Evolutionary conservation across 805 yeast genomes (phyloP).

Genomic region (Diddensiella santjacobensis): DNA sequence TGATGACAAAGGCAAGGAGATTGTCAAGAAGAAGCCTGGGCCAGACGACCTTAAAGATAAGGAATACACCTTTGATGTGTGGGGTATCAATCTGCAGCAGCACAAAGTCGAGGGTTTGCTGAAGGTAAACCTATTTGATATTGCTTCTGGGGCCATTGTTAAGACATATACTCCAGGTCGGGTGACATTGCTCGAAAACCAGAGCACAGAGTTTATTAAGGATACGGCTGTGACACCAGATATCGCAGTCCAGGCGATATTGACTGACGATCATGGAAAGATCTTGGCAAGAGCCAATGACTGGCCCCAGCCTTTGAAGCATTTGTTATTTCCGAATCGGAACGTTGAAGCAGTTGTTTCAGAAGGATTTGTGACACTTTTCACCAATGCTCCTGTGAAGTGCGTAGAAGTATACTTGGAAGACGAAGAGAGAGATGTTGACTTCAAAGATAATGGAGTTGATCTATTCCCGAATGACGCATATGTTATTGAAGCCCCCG

Average conservation of each 20-base stretch:
- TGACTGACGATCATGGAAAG: background rate
- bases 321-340: background rate
- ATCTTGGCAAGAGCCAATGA: background rate
- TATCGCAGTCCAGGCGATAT: background rate
- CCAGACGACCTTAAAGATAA: background rate
- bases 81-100: slow-evolving; percentile 6
- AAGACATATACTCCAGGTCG: background rate
- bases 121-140: background rate
- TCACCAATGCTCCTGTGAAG: slow-evolving; percentile 1
- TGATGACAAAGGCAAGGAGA: too few relatives aligned
- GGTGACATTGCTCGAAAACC: slow-evolving; percentile 2
- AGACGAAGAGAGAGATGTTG: slow-evolving; percentile 3
- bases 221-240: background rate
- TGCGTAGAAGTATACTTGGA: slow-evolving; percentile 2
- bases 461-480: slow-evolving; percentile 4
- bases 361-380: background rate
- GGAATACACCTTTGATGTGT: background rate
- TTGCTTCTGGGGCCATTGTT: background rate
- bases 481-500: background rate
- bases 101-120: background rate
- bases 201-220: slow-evolving; percentile 1
- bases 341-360: too few relatives aligned
- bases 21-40: slow-evolving; percentile 9
- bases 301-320: slow-evolving; percentile 10
- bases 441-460: slow-evolving; percentile 6